These are phyloP conservation scores for Ganoderma lucidum DNA, from an alignment of 1,284 basidiomycete genomes.

Conservation along the genomic window DNA sequence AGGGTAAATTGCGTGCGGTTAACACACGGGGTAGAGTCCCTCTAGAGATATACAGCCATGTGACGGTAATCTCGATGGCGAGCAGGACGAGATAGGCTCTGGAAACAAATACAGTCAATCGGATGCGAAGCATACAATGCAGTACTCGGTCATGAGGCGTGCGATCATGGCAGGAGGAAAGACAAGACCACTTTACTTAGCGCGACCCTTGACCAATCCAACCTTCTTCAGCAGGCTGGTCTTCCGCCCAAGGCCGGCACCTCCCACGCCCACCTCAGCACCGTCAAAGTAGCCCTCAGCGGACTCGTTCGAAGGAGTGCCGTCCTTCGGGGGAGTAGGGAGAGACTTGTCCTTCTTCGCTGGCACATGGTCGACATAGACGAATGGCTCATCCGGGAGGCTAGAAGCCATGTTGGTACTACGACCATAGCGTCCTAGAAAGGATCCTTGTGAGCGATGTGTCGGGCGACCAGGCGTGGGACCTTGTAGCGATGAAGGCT, in stretches of 20 bases:
- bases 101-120: slow-evolving; percentile 27
- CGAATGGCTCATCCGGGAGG: slow-evolving; percentile 62
- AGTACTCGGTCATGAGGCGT: slow-evolving; percentile 10
- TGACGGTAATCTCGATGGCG: slow-evolving; percentile 31
- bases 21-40: slow-evolving; percentile 22
- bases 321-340: slow-evolving; percentile 51
- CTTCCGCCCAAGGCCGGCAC: slow-evolving; percentile 69
- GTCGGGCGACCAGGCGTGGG: slow-evolving; percentile 54
- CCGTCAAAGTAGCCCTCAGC: slow-evolving; percentile 56
- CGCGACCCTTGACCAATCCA: slow-evolving; percentile 65
- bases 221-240: slow-evolving; percentile 83
- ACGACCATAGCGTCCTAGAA: slow-evolving; percentile 73
- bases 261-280: slow-evolving; percentile 41
- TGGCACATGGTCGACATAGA: slow-evolving; percentile 59
- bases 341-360: slow-evolving; percentile 65
- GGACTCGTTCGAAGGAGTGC: slow-evolving; percentile 18
- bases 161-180: slow-evolving; percentile 2
- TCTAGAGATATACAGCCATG: slow-evolving; percentile 29
- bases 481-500: slow-evolving; percentile 28
- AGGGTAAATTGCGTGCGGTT: slow-evolving; percentile 11
- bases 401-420: slow-evolving; percentile 40
- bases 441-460: slow-evolving; percentile 74
- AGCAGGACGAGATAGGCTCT: slow-evolving; percentile 29
- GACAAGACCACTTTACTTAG: slow-evolving; percentile 23
- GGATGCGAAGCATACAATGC: slow-evolving; percentile 25